Percentiles rank a stretch among this genome's conserved stretches.
These are phyloP conservation scores for Tieghemiomyces parasiticus DNA, from an alignment of 192 early-diverging fungal genomes.

Conservation along the genomic window DNA sequence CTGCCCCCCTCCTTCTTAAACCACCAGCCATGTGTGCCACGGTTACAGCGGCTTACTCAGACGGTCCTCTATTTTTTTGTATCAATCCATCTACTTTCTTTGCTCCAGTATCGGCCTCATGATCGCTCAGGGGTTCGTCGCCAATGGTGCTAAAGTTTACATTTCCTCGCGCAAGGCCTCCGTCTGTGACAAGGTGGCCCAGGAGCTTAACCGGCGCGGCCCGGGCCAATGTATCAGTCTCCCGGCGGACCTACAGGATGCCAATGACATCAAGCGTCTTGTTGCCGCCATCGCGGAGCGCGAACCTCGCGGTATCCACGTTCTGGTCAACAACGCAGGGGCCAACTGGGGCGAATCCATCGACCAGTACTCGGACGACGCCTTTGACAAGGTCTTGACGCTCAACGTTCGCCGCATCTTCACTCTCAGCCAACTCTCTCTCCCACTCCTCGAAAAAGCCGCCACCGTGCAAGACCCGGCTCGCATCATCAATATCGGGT, in stretches of 20 bases:
- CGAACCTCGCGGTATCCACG: conserved; percentile 44
- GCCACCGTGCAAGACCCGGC: conserved; percentile 38
- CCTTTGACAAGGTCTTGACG: conserved; percentile 65
- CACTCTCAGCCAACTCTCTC: conserved; percentile 53
- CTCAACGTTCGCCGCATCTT: conserved; percentile 76
- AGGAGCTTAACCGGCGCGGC: conserved; percentile 45
- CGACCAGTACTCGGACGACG: conserved; percentile 37
- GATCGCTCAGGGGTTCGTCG: conserved; percentile 42
- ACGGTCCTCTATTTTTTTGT: not conserved
- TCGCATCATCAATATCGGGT: conserved; percentile 85
- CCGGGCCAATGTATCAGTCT: conserved; percentile 60
- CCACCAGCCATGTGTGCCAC: no score
- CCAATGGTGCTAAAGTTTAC: conserved; percentile 83
- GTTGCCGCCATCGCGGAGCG: conserved; percentile 32
- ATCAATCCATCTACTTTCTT: not conserved
- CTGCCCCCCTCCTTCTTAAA: no score
- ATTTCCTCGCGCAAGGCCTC: conserved; percentile 65
- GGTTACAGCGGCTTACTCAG: no score
- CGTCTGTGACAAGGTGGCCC: conserved; percentile 43
- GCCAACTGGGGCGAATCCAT: conserved; percentile 39
- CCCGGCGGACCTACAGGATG: conserved; percentile 52
- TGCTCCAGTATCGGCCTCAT: not conserved
- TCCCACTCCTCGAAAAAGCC: conserved; percentile 50
- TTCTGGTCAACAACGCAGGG: conserved; percentile 82
- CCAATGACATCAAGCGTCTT: conserved; percentile 37